Evolutionary conservation across 129 eudicot genomes (phyloP).

Genomic region (Saposhnikovia divaricata): DNA sequence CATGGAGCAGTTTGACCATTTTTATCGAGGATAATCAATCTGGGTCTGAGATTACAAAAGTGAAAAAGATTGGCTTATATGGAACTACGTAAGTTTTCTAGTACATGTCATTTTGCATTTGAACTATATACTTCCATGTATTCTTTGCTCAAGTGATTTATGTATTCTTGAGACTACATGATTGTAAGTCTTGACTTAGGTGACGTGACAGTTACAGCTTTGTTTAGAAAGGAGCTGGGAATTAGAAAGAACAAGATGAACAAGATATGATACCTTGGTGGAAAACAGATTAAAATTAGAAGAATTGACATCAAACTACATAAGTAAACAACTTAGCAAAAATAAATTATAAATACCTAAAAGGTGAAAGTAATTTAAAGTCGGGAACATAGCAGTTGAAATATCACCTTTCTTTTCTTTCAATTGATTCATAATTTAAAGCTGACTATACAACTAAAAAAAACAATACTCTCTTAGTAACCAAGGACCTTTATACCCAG

Average conservation of each 20-base stretch:
- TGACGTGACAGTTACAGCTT: background rate
- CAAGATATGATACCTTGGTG: background rate
- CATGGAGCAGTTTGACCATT: slow-evolving; percentile 63
- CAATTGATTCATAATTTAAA: background rate
- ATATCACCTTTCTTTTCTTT: background rate
- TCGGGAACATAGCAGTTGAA: background rate
- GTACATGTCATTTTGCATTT: background rate
- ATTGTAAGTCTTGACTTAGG: background rate
- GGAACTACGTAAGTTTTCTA: slow-evolving; percentile 82
- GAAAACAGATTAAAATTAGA: background rate
- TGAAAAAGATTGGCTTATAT: slow-evolving; percentile 72
- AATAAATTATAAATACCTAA: background rate
- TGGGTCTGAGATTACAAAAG: slow-evolving; percentile 69
- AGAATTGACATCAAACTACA: background rate
- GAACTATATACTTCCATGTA: background rate
- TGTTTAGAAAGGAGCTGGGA: background rate
- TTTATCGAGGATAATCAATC: slow-evolving; percentile 94
- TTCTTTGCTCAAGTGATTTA: background rate
- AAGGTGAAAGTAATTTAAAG: background rate
- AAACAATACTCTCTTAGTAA: background rate
- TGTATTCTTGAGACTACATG: background rate
- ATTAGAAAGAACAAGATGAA: background rate
- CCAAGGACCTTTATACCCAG: background rate
- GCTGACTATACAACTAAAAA: background rate
- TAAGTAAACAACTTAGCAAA: background rate